Base-by-base conservation (phyloP, 2,329 filamentous ascomycete genomes). In the Pseudogymnoascus pannorum region DNA sequence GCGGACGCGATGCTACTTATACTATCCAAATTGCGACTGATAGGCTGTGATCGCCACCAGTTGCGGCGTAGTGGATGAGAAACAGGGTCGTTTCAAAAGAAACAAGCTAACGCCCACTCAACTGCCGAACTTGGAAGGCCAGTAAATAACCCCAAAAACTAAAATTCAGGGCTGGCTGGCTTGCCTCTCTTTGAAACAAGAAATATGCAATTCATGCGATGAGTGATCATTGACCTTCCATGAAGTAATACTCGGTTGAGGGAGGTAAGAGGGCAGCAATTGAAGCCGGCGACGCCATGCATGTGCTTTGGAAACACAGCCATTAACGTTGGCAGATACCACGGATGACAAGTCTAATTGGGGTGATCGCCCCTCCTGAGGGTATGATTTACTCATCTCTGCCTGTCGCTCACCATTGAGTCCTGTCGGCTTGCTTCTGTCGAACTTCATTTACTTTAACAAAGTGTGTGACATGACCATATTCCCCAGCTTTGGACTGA, bases 111-210 rank as follows among this genome's bases (percentile, higher is more conserved):
- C 9, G 8, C 18, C 18, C 24, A 29, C n/a, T 12, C 44, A 51
- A 51, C 44, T 51, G 44, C 44, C 44, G 44, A 51, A 51, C 44
- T 51, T 29, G 44, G 44, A 29, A 51, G 44, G 44, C 44, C 2
- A 20, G 44, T 51, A 51, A 29, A 38, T 24, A 51, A 51, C 44
- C 24, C 24, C 8, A 51, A 29, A 22, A 22, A 5, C n/a, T 12
- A 18, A 26, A 29, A 29, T 29, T 29, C 22, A 29, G 26, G 44
- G 44, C n/a, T 51, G 14, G 24, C 24, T 29, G 36, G 22, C 14
- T 51, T 3, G 24, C 24, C 22, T n/a, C 18, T 22, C 44, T 51
- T 22, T 51, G 44, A 51, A 51, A 51, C 44, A n/a, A n/a, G 44
- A 29, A 29, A 9, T 48, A 51, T 29, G 44, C 24, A 9, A 24